Evolutionary conservation across 345 rosid species (phyloP).

Genomic region (Citrus reticulata): DNA sequence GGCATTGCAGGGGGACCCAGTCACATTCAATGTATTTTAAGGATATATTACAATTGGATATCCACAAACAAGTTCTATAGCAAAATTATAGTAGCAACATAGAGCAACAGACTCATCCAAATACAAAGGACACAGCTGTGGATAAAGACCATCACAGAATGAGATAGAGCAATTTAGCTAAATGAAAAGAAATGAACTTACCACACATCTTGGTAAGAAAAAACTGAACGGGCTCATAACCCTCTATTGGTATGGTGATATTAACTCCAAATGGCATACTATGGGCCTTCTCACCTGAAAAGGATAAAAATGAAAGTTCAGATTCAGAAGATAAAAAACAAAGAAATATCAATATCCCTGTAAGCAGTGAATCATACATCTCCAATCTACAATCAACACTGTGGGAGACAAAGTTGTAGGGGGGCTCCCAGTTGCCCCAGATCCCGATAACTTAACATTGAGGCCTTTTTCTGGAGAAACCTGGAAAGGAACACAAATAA

Average conservation of each 20-base stretch:
- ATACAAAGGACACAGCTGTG: background rate
- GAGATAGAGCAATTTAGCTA: background rate
- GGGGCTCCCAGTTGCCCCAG: conserved; percentile 55
- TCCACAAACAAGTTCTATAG: background rate
- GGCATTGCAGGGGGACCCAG: background rate
- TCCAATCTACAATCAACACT: conserved; percentile 72
- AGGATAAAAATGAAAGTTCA: conserved; percentile 17
- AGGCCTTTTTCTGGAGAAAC: conserved; percentile 75
- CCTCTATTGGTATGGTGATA: conserved; percentile 70
- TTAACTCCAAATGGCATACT: conserved; percentile 68
- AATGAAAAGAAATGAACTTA: conserved; percentile 32
- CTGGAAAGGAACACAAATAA: conserved; percentile 28
- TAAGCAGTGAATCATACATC: conserved; percentile 44
- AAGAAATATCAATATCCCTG: conserved; percentile 9
- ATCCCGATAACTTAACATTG: conserved; percentile 59
- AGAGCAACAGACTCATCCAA: background rate
- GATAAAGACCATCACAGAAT: background rate
- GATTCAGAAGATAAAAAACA: conserved; percentile 14
- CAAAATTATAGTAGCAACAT: background rate
- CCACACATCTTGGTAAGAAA: conserved; percentile 85
- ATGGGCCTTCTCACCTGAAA: conserved; percentile 59
- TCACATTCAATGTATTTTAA: background rate
- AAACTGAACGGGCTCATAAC: conserved; percentile 78
- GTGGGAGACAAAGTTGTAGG: conserved; percentile 92
- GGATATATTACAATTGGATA: conserved; percentile 1